Conservation (phyloP, 2,329 filamentous ascomycete genomes). For the Fonsecaea nubica region DNA sequence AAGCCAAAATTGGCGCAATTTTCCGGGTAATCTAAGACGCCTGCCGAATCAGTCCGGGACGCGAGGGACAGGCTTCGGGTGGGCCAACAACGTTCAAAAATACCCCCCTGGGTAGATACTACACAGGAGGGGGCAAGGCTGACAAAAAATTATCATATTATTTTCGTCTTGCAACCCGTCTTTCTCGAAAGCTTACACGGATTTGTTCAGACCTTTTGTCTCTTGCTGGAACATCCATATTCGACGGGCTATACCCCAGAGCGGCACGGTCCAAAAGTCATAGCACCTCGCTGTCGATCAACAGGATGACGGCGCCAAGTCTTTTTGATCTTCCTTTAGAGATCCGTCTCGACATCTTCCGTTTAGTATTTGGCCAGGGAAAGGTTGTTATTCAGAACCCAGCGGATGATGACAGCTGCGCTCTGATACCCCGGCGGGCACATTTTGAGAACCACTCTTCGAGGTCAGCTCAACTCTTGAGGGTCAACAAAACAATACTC, state of each 20-base stretch:
- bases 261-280: neutral
- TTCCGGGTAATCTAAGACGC: neutral
- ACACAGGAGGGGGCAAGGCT: neutral
- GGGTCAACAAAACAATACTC: slow-evolving; percentile 34
- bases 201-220: neutral
- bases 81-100: neutral
- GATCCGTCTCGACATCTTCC: slow-evolving; percentile 58
- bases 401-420: slow-evolving; percentile 25
- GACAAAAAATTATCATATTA: neutral
- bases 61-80: neutral
- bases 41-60: slow-evolving; percentile 1
- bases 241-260: neutral
- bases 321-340: slow-evolving; percentile 61
- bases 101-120: neutral
- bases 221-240: neutral
- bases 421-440: slow-evolving; percentile 29
- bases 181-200: neutral
- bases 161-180: neutral
- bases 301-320: slow-evolving; percentile 13
- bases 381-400: slow-evolving; percentile 29
- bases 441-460: slow-evolving; percentile 12
- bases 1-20: neutral
- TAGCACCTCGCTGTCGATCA: neutral
- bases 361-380: slow-evolving; percentile 48
- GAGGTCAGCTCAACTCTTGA: slow-evolving; percentile 35